A percentile compares a stretch with the other conserved stretches of the same genome.
phyloP scores from a whole-genome alignment of 768 basidiomycete species.

The Peribolospora baueri region DNA sequence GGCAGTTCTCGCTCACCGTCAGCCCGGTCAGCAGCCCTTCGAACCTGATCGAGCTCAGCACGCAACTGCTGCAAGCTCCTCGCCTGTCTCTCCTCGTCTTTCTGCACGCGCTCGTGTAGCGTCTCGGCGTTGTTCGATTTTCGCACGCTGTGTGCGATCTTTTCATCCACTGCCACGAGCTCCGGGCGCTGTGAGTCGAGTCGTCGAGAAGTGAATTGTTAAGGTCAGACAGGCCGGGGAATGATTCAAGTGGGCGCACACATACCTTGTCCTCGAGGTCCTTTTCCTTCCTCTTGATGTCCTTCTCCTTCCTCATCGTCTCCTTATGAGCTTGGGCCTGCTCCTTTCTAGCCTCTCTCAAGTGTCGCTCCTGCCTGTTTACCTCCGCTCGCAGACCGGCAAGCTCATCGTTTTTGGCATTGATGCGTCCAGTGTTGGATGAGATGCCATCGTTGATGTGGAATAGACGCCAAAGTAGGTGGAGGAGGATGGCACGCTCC shows the following conservation, averaged over 20 bases:
- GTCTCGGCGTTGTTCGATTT: constrained; percentile 48
- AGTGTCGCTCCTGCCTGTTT: constrained; percentile 38
- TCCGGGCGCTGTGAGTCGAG: constrained; percentile 43
- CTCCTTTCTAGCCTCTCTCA: constrained; percentile 48
- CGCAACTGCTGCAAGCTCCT: constrained; percentile 25
- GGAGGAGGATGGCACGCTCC: constrained; percentile 59
- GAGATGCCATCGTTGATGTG: constrained; percentile 70
- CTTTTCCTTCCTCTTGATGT: constrained; percentile 76
- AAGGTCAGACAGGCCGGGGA: background rate
- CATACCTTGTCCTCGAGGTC: constrained; percentile 54
- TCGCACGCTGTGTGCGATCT: constrained; percentile 60
- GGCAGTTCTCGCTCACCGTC: constrained; percentile 32
- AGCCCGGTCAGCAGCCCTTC: constrained; percentile 46
- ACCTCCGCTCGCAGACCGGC: constrained; percentile 37
- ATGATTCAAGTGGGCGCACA: background rate
- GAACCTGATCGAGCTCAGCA: constrained; percentile 41
- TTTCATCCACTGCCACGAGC: constrained; percentile 56
- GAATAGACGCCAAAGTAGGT: constrained; percentile 65
- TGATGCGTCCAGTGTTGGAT: constrained; percentile 41
- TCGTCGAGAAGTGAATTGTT: background rate
- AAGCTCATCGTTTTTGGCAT: constrained; percentile 47
- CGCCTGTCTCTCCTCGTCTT: constrained; percentile 24
- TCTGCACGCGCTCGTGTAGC: constrained; percentile 36
- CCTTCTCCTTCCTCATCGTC: constrained; percentile 63
- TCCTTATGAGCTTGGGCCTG: constrained; percentile 52